Conservation (phyloP, 768 basidiomycete genomes). For the Sarcomyxa edulis region DNA sequence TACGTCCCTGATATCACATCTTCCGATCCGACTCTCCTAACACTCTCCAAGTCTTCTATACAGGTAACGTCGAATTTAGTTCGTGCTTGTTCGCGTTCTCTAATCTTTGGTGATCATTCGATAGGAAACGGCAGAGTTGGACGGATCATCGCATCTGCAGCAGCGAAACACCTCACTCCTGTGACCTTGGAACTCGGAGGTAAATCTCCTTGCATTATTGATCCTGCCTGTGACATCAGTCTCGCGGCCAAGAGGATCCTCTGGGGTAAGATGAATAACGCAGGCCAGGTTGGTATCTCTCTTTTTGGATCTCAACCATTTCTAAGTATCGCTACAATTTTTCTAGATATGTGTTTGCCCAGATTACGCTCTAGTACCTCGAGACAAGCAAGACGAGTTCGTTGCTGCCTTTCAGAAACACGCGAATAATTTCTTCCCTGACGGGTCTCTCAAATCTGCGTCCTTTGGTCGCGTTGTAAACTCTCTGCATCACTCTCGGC, state of each 20-base stretch:
- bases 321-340: slow-evolving; percentile 22
- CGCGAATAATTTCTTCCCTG: slow-evolving; percentile 46
- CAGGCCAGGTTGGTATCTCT: slow-evolving; percentile 46
- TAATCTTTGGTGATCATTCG: slow-evolving; percentile 9
- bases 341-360: slow-evolving; percentile 60
- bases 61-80: slow-evolving; percentile 26
- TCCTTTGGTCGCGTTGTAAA: slow-evolving; percentile 50
- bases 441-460: slow-evolving; percentile 38
- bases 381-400: slow-evolving; percentile 40
- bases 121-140: slow-evolving; percentile 33
- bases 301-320: not conserved
- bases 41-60: slow-evolving; percentile 46
- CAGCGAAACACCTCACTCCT: slow-evolving; percentile 50
- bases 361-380: slow-evolving; percentile 37
- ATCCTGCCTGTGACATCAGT: slow-evolving; percentile 29
- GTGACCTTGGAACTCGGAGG: slow-evolving; percentile 53
- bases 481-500: slow-evolving; percentile 45
- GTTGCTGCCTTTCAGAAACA: slow-evolving; percentile 36
- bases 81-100: not conserved
- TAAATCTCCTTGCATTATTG: slow-evolving; percentile 42
- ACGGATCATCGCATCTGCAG: slow-evolving; percentile 44
- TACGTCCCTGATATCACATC: slow-evolving; percentile 11
- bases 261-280: slow-evolving; percentile 62
- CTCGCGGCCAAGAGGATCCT: slow-evolving; percentile 60
- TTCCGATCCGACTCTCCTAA: not conserved